phyloP scores from a whole-genome alignment of 2,329 filamentous ascomycete species.

The Zalaria obscura region DNA sequence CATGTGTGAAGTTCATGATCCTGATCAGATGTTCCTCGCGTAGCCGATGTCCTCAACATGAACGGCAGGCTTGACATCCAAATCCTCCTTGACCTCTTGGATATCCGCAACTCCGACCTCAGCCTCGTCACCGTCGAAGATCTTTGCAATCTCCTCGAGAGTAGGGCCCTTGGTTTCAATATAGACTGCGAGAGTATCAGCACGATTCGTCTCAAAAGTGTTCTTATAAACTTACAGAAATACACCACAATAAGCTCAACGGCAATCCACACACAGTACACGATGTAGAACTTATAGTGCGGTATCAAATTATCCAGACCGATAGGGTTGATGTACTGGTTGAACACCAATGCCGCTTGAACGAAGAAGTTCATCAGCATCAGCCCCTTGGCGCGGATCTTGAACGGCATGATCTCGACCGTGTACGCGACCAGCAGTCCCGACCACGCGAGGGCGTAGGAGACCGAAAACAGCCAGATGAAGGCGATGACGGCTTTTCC shows the following conservation, averaged over 20 bases:
- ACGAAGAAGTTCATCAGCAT: constrained; percentile 47
- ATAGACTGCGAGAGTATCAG: not conserved
- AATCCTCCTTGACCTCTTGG: not conserved
- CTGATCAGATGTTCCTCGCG: no score
- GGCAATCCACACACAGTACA: constrained; percentile 50
- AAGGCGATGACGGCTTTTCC: constrained; percentile 25
- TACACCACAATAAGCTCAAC: constrained; percentile 48
- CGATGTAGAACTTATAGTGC: constrained; percentile 53
- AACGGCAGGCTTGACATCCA: no score
- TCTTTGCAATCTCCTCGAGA: constrained; percentile 54
- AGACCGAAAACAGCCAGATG: constrained; percentile 36
- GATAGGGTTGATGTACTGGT: constrained; percentile 48
- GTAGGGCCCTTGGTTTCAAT: constrained; percentile 48
- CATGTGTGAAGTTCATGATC: no score
- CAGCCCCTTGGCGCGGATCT: not conserved
- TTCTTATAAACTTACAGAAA: constrained; percentile 19
- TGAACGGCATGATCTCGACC: constrained; percentile 20
- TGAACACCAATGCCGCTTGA: constrained; percentile 46
- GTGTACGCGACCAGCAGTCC: constrained; percentile 41
- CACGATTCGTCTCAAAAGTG: no score
- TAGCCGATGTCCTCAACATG: no score
- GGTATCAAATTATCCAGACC: constrained; percentile 42
- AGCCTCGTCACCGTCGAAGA: constrained; percentile 53
- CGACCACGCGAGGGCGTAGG: constrained; percentile 44
- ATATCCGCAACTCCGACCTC: constrained; percentile 11